These are phyloP conservation scores for Botryobasidium botryosum DNA, from an alignment of 768 basidiomycete species.

Conservation along the genomic window DNA sequence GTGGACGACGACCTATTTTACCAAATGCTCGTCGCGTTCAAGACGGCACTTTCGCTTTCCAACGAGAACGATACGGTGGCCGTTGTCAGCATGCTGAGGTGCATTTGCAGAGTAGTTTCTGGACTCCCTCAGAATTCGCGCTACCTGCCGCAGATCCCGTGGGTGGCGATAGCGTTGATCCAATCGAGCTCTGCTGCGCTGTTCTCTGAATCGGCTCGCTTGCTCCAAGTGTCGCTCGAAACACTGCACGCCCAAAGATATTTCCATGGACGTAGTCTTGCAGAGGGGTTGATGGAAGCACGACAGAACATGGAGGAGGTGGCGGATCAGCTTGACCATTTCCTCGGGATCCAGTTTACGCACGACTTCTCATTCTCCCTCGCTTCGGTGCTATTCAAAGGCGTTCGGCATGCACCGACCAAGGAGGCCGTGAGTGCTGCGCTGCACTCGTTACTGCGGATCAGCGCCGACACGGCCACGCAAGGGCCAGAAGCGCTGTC, in stretches of 20 bases:
- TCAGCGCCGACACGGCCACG: conserved; percentile 28
- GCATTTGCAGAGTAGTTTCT: conserved; percentile 61
- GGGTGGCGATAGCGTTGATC: conserved; percentile 73
- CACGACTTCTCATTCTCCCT: conserved; percentile 66
- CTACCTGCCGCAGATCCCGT: conserved; percentile 62
- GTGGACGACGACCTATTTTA: conserved; percentile 89
- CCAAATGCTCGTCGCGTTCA: conserved; percentile 81
- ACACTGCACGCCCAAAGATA: conserved; percentile 42
- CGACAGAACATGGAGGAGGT: conserved; percentile 50
- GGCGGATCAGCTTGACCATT: conserved; percentile 51
- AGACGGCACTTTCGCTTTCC: conserved; percentile 42
- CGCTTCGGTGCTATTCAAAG: conserved; percentile 73
- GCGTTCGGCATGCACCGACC: conserved; percentile 51
- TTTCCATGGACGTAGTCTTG: conserved; percentile 35
- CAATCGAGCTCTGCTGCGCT: conserved; percentile 51
- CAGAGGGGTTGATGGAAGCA: conserved; percentile 29
- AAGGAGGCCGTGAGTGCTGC: conserved; percentile 42
- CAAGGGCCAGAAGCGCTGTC: conserved; percentile 8
- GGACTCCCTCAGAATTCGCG: conserved; percentile 50
- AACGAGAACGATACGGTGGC: conserved; percentile 51
- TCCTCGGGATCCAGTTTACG: conserved; percentile 62
- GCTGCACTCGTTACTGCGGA: conserved; percentile 42
- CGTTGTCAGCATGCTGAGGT: conserved; percentile 77
- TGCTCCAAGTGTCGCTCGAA: conserved; percentile 48
- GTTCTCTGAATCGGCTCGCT: conserved; percentile 49